phyloP scores from a whole-genome alignment of 768 basidiomycete genomes.

The Russula sp. region DNA sequence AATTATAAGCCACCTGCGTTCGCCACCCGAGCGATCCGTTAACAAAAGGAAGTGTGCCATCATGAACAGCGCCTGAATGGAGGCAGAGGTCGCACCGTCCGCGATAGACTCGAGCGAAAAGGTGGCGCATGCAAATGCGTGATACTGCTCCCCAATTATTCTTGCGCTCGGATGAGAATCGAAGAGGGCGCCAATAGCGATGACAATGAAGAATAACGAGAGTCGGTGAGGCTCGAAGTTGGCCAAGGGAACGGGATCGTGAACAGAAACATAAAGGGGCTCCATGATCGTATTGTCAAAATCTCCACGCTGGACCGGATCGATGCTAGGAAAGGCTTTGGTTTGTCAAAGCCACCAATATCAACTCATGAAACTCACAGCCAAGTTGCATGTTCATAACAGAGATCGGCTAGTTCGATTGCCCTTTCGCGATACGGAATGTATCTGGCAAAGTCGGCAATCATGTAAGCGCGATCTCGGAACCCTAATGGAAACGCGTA shows the following conservation, averaged over 20 bases:
- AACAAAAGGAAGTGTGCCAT: slow-evolving; percentile 44
- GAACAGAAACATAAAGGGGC: slow-evolving; percentile 43
- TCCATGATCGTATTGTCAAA: slow-evolving; percentile 43
- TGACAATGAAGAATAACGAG: slow-evolving; percentile 51
- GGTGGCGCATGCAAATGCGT: slow-evolving; percentile 49
- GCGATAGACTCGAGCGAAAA: slow-evolving; percentile 47
- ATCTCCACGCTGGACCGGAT: slow-evolving; percentile 45
- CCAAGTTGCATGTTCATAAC: slow-evolving; percentile 47
- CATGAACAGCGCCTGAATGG: slow-evolving; percentile 49
- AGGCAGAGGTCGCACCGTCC: slow-evolving; percentile 45
- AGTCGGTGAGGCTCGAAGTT: slow-evolving; percentile 47
- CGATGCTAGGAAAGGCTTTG: slow-evolving; percentile 39
- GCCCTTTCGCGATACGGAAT: slow-evolving; percentile 44
- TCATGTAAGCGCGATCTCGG: slow-evolving; percentile 41
- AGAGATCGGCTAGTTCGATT: slow-evolving; percentile 42
- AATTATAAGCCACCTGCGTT: slow-evolving; percentile 49
- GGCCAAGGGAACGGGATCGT: slow-evolving; percentile 35
- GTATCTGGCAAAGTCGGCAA: slow-evolving; percentile 41
- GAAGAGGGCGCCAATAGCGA: slow-evolving; percentile 48
- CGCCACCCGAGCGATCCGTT: slow-evolving; percentile 44
- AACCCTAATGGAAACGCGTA: slow-evolving; percentile 51
- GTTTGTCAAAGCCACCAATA: slow-evolving; percentile 1
- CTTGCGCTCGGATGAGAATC: slow-evolving; percentile 39
- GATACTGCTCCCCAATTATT: slow-evolving; percentile 42
- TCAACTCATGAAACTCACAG: slow-evolving; percentile 40